Conservation (phyloP, 169 alveolate species). For the Plasmodium cynomolgi region DNA sequence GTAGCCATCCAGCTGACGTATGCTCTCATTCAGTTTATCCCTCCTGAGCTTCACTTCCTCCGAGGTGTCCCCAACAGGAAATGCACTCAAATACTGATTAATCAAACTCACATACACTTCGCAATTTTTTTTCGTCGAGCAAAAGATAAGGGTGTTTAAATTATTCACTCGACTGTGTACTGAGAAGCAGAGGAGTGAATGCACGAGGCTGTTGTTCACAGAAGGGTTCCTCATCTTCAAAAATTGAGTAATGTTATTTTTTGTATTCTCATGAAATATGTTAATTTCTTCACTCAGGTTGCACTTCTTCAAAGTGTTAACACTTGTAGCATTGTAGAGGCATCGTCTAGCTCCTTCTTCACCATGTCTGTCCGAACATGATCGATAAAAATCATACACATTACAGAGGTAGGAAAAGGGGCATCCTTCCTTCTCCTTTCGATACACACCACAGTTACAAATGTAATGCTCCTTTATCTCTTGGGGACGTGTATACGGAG, state of each 20-base stretch:
- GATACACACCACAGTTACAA: conserved; percentile 32
- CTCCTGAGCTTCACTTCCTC: conserved; percentile 15
- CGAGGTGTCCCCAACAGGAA: background rate
- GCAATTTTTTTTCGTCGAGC: conserved; percentile 60
- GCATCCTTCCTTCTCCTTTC: conserved; percentile 2
- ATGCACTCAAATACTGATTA: conserved; percentile 13
- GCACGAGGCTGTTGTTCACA: conserved; percentile 1
- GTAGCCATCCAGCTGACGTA: conserved; percentile 22
- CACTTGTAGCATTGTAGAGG: background rate
- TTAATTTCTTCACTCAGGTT: background rate
- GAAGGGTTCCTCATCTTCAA: background rate
- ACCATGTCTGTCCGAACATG: background rate
- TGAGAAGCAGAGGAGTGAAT: conserved; percentile 25
- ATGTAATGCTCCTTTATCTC: conserved; percentile 55
- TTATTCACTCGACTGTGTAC: conserved; percentile 18
- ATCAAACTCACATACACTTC: conserved; percentile 32
- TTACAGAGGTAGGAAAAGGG: conserved; percentile 4
- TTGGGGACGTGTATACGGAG: conserved; percentile 56
- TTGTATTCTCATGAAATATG: background rate
- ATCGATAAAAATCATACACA: background rate
- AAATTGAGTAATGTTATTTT: conserved; percentile 7
- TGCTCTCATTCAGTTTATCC: conserved; percentile 21
- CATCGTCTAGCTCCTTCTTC: background rate
- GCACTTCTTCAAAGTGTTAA: background rate
- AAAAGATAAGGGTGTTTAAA: conserved; percentile 56